phyloP scores from a whole-genome alignment of 163 green algal species.

The Coccomyxa subellipsoidea region DNA sequence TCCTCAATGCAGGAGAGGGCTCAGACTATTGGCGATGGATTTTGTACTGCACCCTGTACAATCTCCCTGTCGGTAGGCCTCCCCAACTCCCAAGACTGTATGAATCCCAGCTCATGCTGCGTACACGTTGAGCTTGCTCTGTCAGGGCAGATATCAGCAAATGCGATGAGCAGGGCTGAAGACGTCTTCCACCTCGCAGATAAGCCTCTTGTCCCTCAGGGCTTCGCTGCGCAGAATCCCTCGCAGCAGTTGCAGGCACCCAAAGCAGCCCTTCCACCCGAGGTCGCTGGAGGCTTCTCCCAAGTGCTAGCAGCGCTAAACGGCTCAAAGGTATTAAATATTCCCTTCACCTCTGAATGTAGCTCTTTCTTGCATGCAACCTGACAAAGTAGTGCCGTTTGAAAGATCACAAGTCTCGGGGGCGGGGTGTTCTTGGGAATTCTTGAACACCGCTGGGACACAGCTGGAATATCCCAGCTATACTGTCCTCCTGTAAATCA shows the following conservation, averaged over 20 bases:
- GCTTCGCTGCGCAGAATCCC: not conserved
- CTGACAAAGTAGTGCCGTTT: not conserved
- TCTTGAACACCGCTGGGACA: too few relatives aligned
- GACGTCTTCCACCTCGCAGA: not conserved
- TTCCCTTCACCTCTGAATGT: too few relatives aligned
- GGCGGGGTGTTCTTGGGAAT: too few relatives aligned
- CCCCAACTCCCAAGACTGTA: not conserved
- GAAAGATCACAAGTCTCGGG: too few relatives aligned
- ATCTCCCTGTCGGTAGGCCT: slow-evolving; percentile 23
- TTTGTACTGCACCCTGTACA: slow-evolving; percentile 41
- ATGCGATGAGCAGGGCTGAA: too few relatives aligned
- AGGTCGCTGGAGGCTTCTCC: slow-evolving; percentile 49
- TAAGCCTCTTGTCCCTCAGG: not conserved
- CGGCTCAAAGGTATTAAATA: slow-evolving; percentile 50
- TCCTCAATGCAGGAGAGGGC: slow-evolving; percentile 49
- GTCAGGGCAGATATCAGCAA: too few relatives aligned
- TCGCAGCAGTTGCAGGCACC: not conserved
- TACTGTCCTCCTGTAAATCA: too few relatives aligned
- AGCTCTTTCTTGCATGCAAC: not conserved
- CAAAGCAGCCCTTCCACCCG: not conserved
- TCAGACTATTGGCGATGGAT: slow-evolving; percentile 51
- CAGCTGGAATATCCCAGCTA: too few relatives aligned
- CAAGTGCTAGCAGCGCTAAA: slow-evolving; percentile 57
- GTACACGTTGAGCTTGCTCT: too few relatives aligned
- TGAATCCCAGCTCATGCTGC: too few relatives aligned